Evolutionary conservation across 345 rosid species (phyloP).

Genomic region (Eucalyptus polyanthemos): DNA sequence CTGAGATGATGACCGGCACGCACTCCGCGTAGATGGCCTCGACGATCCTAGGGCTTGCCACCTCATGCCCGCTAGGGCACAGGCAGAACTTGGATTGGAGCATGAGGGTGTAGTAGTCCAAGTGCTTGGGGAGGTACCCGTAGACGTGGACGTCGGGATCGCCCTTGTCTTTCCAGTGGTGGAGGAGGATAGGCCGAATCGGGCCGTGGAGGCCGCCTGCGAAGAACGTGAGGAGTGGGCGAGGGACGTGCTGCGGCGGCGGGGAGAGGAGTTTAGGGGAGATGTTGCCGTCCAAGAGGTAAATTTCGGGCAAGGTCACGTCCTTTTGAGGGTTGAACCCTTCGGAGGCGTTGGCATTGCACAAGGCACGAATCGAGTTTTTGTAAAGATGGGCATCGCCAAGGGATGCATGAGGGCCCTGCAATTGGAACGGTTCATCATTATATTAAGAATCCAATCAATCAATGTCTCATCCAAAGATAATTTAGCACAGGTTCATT

Average conservation of each 20-base stretch:
- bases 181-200: constrained; percentile 47
- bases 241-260: constrained; percentile 12
- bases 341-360: constrained; percentile 93
- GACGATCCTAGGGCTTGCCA: constrained; percentile 83
- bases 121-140: constrained; percentile 61
- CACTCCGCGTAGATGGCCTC: constrained; percentile 85
- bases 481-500: neutral
- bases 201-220: constrained; percentile 83
- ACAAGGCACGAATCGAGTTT: constrained; percentile 67
- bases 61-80: constrained; percentile 92
- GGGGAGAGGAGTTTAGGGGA: constrained; percentile 31
- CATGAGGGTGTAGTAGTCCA: constrained; percentile 57
- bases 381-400: constrained; percentile 35
- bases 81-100: constrained; percentile 68
- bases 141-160: constrained; percentile 47
- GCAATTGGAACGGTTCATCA: neutral
- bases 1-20: constrained; percentile 75
- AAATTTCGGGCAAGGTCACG: constrained; percentile 70
- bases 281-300: constrained; percentile 38
- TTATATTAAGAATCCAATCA: neutral
- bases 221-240: constrained; percentile 65
- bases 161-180: constrained; percentile 56
- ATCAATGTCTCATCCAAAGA: neutral
- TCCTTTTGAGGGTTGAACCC: constrained; percentile 74
- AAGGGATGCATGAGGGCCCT: constrained; percentile 72